Conservation (phyloP, 768 basidiomycete species). For the Kockovaella imperatae region DNA sequence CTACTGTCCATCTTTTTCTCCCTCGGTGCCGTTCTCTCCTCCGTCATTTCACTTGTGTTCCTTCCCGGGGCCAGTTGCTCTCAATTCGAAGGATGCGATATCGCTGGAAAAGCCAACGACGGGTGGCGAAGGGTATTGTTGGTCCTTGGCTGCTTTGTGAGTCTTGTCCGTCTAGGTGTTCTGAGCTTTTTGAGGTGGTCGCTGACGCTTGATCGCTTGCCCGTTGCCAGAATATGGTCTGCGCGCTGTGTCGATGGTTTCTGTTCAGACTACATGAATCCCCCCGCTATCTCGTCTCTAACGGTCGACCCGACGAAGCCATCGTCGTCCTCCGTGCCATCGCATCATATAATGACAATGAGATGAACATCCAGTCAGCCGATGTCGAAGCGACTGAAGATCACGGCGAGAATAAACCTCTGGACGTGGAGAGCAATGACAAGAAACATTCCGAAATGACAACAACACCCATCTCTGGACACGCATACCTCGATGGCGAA, state of each 20-base stretch:
- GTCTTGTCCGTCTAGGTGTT: slow-evolving; percentile 32
- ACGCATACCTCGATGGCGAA: neutral
- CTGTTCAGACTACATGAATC: slow-evolving; percentile 93
- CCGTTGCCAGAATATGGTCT: slow-evolving; percentile 62
- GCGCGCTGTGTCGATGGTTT: slow-evolving; percentile 78
- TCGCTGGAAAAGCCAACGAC: slow-evolving; percentile 56
- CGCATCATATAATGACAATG: slow-evolving; percentile 73
- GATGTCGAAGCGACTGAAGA: slow-evolving; percentile 52
- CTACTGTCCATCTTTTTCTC: slow-evolving; percentile 94
- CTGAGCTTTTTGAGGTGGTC: neutral
- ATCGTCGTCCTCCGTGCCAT: slow-evolving; percentile 75
- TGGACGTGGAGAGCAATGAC: neutral
- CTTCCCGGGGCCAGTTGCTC: slow-evolving; percentile 57
- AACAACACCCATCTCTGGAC: slow-evolving; percentile 1
- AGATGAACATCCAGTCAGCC: slow-evolving; percentile 58
- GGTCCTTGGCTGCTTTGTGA: slow-evolving; percentile 69
- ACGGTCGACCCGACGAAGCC: slow-evolving; percentile 76
- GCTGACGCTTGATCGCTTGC: slow-evolving; percentile 1
- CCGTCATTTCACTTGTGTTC: slow-evolving; percentile 67
- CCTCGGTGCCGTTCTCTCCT: slow-evolving; percentile 77
- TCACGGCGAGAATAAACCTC: neutral
- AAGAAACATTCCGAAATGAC: slow-evolving; percentile 18
- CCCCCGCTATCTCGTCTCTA: slow-evolving; percentile 83
- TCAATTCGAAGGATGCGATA: slow-evolving; percentile 53
- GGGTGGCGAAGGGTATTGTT: slow-evolving; percentile 86